Base-by-base conservation (phyloP, 306 rosid species). In the Senna tora region DNA sequence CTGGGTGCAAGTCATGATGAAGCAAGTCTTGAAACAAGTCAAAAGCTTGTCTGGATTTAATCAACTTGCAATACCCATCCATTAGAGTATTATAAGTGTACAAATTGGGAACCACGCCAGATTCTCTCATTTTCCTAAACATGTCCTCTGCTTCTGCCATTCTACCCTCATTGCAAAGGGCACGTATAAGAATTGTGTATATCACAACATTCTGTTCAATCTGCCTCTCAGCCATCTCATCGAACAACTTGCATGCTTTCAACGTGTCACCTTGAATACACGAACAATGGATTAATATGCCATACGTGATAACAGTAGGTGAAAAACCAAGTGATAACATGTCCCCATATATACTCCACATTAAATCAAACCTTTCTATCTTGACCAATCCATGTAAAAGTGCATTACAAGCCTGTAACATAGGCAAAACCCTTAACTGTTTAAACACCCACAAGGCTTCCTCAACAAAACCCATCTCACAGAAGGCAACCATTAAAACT, bases 31-130 rank as follows among this genome's bases (percentile, higher is more conserved):
- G 55, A 75, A 81, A 92, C 77, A 86, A 61, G 12, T 70, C 58
- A 62, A 87, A 49, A 22, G 76, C 90, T 36, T 69, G 71, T 70
- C 64, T 78, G 30, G 76, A 80, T 78, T 82, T 61, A 70, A 82
- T 78, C 75, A 66, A 52, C 78, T 84, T 87, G 81, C 80, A 75
- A 67, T 92, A 86, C 50, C 96, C 96, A 84, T 89, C 88, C 81
- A 92, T 83, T 47, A 89, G 73, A 56, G 87, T 84, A 71, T 81
- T 77, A 73, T 84, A 92, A 61, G 87, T 81, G 63, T 87, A 89
- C 79, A 83, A 71, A 78, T 89, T 87, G 0, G 94, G 96, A 0
- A 57, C 36, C 54, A 81, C 84, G 21, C 88, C 80, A 2, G 68
- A 70, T 67, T 80, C 83, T 76, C 46, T 67, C 96, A 89, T 92